Percentiles rank a stretch among this genome's conserved stretches.
Evolutionary conservation across 345 rosid species (phyloP).

Genomic region (Trapa bicornis): DNA sequence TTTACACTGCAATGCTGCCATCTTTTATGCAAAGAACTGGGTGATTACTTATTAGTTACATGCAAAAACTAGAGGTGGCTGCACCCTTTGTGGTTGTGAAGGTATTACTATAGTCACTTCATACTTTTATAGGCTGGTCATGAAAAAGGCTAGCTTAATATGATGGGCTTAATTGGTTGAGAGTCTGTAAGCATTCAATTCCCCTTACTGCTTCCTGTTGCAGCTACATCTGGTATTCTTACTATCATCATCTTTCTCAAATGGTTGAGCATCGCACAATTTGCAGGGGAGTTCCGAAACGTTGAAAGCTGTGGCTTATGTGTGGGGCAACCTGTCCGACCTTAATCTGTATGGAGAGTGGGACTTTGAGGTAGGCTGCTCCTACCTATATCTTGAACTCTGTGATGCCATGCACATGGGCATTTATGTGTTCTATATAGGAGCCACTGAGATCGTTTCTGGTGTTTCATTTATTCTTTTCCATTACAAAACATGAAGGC

Average conservation of each 20-base stretch:
- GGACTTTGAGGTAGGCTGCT: conserved; percentile 58
- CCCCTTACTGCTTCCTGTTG: background rate
- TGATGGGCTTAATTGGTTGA: background rate
- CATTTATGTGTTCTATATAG: background rate
- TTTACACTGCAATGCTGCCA: too few relatives aligned
- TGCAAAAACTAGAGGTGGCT: too few relatives aligned
- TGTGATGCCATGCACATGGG: too few relatives aligned
- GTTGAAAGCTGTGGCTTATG: conserved; percentile 47
- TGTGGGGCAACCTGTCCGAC: conserved; percentile 57
- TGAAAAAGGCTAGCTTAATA: too few relatives aligned
- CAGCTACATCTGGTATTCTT: background rate
- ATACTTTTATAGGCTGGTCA: too few relatives aligned
- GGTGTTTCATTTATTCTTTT: background rate
- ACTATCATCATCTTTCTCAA: background rate
- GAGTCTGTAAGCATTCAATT: background rate
- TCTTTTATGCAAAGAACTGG: too few relatives aligned
- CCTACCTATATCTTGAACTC: background rate
- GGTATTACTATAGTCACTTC: too few relatives aligned
- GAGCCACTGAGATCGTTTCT: background rate
- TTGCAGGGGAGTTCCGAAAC: conserved; percentile 47
- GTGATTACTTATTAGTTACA: too few relatives aligned
- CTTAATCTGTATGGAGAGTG: conserved; percentile 79
- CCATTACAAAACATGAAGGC: conserved; percentile 25
- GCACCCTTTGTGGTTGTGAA: background rate
- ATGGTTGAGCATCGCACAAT: background rate